Evolutionary conservation across 2,329 filamentous ascomycete species (phyloP).

Genomic region (Fusarium decemcellulare): DNA sequence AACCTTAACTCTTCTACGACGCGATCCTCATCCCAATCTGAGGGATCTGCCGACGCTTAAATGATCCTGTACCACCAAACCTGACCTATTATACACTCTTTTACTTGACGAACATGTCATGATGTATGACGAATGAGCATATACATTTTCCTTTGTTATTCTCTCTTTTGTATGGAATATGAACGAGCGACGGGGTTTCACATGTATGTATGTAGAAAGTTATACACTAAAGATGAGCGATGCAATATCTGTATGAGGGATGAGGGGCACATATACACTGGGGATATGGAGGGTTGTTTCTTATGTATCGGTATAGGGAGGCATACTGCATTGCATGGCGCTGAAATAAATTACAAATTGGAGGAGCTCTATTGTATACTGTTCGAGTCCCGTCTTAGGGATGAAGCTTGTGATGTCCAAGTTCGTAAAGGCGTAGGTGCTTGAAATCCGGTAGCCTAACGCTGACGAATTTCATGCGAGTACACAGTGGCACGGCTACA

Average conservation of each 20-base stretch:
- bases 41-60: conserved; percentile 38
- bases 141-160: conserved; percentile 17
- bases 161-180: conserved; percentile 4
- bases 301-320: not conserved
- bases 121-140: conserved; percentile 11
- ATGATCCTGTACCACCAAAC: conserved; percentile 15
- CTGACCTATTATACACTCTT: not conserved
- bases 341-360: too few relatives aligned
- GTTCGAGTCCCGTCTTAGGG: too few relatives aligned
- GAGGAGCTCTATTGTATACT: too few relatives aligned
- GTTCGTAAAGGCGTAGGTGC: too few relatives aligned
- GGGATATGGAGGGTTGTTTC: not conserved
- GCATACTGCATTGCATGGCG: too few relatives aligned
- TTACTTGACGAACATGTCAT: conserved; percentile 6
- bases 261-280: not conserved
- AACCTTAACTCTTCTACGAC: conserved; percentile 35
- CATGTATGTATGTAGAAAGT: conserved; percentile 17
- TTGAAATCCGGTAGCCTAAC: too few relatives aligned
- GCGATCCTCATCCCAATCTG: conserved; percentile 39
- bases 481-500: too few relatives aligned
- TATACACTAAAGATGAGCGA: conserved; percentile 31
- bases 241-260: conserved; percentile 39
- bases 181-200: conserved; percentile 11
- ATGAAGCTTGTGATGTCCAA: too few relatives aligned
- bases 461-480: too few relatives aligned